Base-by-base conservation (phyloP, 106 monocot species). In the Gastrodia elata region DNA sequence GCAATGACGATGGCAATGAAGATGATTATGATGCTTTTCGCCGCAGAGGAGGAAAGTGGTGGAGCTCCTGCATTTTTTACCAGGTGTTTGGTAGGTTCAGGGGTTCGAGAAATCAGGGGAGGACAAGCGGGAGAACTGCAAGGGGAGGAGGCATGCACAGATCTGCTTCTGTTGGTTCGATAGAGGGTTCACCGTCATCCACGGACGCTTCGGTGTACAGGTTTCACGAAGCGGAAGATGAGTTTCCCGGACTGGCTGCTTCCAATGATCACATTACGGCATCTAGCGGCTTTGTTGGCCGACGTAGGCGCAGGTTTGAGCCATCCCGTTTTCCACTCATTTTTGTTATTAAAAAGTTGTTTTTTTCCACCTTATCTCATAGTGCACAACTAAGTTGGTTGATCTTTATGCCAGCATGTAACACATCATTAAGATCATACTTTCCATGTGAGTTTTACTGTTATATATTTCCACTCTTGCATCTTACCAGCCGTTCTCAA, bases 1-100 rank as follows among this genome's bases (percentile, higher is more conserved):
- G 84, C 0, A 73, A 83, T 44, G 84, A 81, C 16, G 86, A 84
- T 16, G 73, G 71, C 26, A 75, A 75, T 27, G 79, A 71, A 75
- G 86, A 83, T 74, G 86, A 89, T 8, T 82, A 84, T 56, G 86
- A 86, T 38, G 79, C 78, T 46, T 82, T 77, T 39, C 79, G 44
- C 26, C 32, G 68, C 35, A 70, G 71, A 33, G 27, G 74, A n/a
- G 56, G 81, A 2, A 79, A 73, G 5, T 89, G 89, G 89, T 89
- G 85, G 78, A 80, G 57, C 49, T 79, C 85, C 13, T 86, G 83
- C 67, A 86, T 89, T 11, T 70, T 83, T 15, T 83, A 61, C 56
- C 80, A 80, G 64, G 74, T 77, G 16, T 86, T 83, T 71, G 68
- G 40, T 64, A 74, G 64, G 27, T 78, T 71, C 70, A 84, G 83